Percentiles rank a stretch among this genome's conserved stretches.
These are phyloP conservation scores for Rhizomucor pusillus DNA, from an alignment of 371 early-diverging fungal species.

Conservation along the genomic window DNA sequence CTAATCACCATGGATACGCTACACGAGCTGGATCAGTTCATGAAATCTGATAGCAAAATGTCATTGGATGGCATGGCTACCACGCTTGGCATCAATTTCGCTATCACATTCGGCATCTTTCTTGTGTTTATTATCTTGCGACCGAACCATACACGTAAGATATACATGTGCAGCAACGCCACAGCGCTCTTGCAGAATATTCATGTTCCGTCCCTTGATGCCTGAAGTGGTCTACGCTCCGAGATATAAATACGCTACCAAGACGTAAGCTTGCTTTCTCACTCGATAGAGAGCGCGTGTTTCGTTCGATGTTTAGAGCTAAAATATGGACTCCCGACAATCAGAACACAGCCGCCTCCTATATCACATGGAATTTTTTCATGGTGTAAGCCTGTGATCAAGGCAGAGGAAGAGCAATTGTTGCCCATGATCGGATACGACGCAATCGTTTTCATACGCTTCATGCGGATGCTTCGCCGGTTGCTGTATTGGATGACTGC, in stretches of 20 bases:
- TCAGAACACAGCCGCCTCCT: slow-evolving; percentile 54
- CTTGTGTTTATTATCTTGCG: slow-evolving; percentile 41
- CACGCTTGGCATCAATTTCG: slow-evolving; percentile 49
- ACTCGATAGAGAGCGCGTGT: neutral
- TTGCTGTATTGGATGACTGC: slow-evolving; percentile 57
- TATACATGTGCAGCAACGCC: neutral
- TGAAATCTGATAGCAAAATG: slow-evolving; percentile 16
- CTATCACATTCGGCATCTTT: slow-evolving; percentile 43
- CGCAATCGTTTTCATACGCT: slow-evolving; percentile 75
- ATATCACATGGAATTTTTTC: slow-evolving; percentile 55
- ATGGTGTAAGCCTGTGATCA: slow-evolving; percentile 65
- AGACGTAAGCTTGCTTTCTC: slow-evolving; percentile 31
- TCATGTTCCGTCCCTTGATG: neutral
- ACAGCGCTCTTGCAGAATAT: neutral
- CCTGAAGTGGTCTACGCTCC: slow-evolving; percentile 50
- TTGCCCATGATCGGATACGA: slow-evolving; percentile 75
- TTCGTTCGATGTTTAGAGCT: no score
- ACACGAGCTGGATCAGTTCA: slow-evolving; percentile 8
- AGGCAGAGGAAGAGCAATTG: slow-evolving; percentile 51
- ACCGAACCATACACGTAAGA: slow-evolving; percentile 52
- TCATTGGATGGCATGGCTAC: slow-evolving; percentile 41
- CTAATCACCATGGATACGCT: slow-evolving; percentile 5
- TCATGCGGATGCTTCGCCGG: slow-evolving; percentile 59
- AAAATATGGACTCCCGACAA: no score
- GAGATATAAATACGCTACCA: slow-evolving; percentile 41